phyloP scores from a whole-genome alignment of 2,329 filamentous ascomycete species.

The Ophiostoma tasmaniense region DNA sequence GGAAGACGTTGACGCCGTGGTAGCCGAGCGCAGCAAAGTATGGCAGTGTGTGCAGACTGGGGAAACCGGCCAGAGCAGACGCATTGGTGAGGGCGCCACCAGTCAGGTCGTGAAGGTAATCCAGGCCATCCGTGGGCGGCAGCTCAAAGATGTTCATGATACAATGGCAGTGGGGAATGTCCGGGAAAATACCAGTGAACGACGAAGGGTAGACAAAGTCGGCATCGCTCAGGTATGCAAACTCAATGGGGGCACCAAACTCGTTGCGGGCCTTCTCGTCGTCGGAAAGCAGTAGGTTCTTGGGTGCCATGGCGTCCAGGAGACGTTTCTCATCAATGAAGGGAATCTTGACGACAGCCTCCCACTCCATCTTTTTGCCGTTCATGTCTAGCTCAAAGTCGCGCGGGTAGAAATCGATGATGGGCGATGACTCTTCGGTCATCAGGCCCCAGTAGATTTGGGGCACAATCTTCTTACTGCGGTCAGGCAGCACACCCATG shows the following conservation, averaged over 20 bases:
- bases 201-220: conserved; percentile 84
- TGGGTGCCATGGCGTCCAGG: conserved; percentile 75
- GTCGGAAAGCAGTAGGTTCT: conserved; percentile 65
- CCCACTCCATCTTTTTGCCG: conserved; percentile 99
- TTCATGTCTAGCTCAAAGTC: conserved; percentile 99
- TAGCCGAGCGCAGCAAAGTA: conserved; percentile 76
- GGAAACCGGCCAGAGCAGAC: conserved; percentile 85
- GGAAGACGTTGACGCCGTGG: conserved; percentile 89
- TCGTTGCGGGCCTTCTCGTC: conserved; percentile 78
- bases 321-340: conserved; percentile 93
- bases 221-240: conserved; percentile 69
- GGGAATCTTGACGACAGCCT: conserved; percentile 96
- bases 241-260: conserved; percentile 88
- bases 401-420: conserved; percentile 94
- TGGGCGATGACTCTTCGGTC: conserved; percentile 82
- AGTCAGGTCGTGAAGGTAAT: conserved; percentile 75
- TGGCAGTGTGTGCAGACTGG: conserved; percentile 76
- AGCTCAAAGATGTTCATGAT: conserved; percentile 95
- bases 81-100: conserved; percentile 74
- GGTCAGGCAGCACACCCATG: conserved; percentile 95
- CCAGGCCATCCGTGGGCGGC: conserved; percentile 81
- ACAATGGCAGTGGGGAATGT: conserved; percentile 78
- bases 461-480: conserved; percentile 95
- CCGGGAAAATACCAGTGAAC: conserved; percentile 80
- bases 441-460: conserved; percentile 81